phyloP scores from a whole-genome alignment of 108 stramenopile species.

The Cyclotella cryptica region DNA sequence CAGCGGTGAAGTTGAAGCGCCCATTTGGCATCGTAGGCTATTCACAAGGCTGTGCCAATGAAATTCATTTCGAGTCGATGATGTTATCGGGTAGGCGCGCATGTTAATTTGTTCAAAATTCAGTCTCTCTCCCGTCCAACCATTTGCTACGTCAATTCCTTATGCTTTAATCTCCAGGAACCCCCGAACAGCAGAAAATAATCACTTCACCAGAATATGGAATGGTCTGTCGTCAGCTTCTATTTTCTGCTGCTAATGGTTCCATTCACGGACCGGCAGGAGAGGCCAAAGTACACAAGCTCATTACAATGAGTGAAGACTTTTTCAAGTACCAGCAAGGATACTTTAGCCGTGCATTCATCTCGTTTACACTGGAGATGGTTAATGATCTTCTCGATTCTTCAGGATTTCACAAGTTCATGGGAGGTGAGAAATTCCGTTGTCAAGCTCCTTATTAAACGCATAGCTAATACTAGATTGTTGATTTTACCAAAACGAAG shows the following conservation, averaged over 20 bases:
- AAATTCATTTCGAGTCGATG: conserved; percentile 80
- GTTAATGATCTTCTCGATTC: conserved; percentile 76
- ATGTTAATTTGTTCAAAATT: neutral
- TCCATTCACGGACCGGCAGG: conserved; percentile 83
- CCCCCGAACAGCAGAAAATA: conserved; percentile 77
- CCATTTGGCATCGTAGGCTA: conserved; percentile 86
- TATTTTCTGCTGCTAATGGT: conserved; percentile 91
- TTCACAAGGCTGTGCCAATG: conserved; percentile 90
- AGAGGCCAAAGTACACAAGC: conserved; percentile 79
- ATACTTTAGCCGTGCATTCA: conserved; percentile 83
- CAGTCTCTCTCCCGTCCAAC: neutral
- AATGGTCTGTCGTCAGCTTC: conserved; percentile 82
- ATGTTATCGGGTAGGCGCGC: conserved; percentile 58
- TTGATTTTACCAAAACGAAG: neutral
- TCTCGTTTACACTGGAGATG: conserved; percentile 68
- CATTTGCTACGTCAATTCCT: neutral
- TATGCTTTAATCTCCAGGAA: conserved; percentile 39
- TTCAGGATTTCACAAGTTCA: conserved; percentile 82
- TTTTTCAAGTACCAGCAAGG: conserved; percentile 93
- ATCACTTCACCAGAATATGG: conserved; percentile 51
- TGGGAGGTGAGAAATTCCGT: conserved; percentile 66
- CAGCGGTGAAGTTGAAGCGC: conserved; percentile 53
- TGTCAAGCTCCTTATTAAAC: neutral
- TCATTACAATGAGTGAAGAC: conserved; percentile 86
- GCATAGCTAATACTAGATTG: neutral